These are phyloP conservation scores for Lepraria neglecta DNA, from an alignment of 495 filamentous ascomycete species.

Conservation along the genomic window DNA sequence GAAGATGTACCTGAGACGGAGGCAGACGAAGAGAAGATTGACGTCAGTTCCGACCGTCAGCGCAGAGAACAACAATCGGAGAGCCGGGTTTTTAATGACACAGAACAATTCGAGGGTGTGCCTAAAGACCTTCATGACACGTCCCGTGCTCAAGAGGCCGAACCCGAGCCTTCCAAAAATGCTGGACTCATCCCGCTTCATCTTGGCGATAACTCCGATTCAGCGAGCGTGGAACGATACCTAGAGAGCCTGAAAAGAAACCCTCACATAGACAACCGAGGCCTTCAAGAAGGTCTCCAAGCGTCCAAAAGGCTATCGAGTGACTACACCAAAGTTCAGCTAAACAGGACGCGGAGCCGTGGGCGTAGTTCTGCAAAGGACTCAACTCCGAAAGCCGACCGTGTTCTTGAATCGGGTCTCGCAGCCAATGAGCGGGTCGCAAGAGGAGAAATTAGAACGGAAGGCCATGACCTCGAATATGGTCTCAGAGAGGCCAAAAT, in stretches of 20 bases:
- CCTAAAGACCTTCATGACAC: too few species aligned
- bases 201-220: not conserved
- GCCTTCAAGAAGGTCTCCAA: conserved; percentile 11
- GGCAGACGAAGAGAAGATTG: conserved; percentile 1
- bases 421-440: not conserved
- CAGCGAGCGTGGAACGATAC: conserved; percentile 15
- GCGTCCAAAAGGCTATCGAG: conserved; percentile 10
- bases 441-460: not conserved
- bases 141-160: too few species aligned
- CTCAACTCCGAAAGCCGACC: not conserved
- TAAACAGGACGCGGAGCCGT: not conserved
- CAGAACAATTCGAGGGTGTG: not conserved
- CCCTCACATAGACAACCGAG: conserved; percentile 12
- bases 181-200: not conserved
- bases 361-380: not conserved
- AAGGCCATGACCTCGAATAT: not conserved
- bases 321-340: conserved; percentile 4
- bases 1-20: conserved; percentile 4
- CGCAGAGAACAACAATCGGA: not conserved
- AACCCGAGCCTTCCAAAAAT: not conserved
- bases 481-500: not conserved
- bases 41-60: not conserved
- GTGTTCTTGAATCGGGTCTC: not conserved
- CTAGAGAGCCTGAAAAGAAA: conserved; percentile 11
- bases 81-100: not conserved